Base-by-base conservation (phyloP, 306 rosid genomes). In the Dryas alaskensis region DNA sequence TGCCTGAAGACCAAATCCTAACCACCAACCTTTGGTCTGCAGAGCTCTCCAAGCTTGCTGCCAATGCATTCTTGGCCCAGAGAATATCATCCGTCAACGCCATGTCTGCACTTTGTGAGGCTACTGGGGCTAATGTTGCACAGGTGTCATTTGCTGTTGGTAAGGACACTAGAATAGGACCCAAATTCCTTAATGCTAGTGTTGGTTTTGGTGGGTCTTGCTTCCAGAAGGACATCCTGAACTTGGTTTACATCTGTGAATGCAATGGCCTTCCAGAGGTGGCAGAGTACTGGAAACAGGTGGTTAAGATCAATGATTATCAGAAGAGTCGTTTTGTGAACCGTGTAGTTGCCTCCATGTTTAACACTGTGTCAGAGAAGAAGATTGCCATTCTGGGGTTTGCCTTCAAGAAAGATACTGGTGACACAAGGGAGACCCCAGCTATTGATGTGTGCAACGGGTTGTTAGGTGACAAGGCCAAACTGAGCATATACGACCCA, bases 201-300 rank as follows among this genome's bases (percentile, higher is more conserved):
- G 97, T 92, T 70, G 98, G 98, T n/a, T 92, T 92, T 61, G 98
- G 98, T 22, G 97, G 98, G 8, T 92, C 98, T 64, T 92, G 97
- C 90, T 92, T 90, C 88, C 98, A 92, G 85, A 92, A 92, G 83
- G 98, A 92, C 46, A 92, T 92, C 65, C 60, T 92, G 81, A 92
- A 92, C 84, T 89, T 92, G 57, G 92, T 92, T 45, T 92, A 92
- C 84, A 92, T 92, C 58, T 92, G 98, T 31, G 97, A 92, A 82
- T 90, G 98, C 83, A 90, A 92, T 82, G 98, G 97, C 76, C 92
- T 92, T 62, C 96, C 98, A 10, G 97, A 92, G 82, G 98, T 92
- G 61, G 98, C 98, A 1, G 98, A 92, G 84, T 92, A 92, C 87
- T 92, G 98, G 98, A 92, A 92, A 81, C 98, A 92, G 79, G 98